These are phyloP conservation scores for Cryptosporidium ryanae DNA, from an alignment of 169 alveolate species.

Conservation along the genomic window DNA sequence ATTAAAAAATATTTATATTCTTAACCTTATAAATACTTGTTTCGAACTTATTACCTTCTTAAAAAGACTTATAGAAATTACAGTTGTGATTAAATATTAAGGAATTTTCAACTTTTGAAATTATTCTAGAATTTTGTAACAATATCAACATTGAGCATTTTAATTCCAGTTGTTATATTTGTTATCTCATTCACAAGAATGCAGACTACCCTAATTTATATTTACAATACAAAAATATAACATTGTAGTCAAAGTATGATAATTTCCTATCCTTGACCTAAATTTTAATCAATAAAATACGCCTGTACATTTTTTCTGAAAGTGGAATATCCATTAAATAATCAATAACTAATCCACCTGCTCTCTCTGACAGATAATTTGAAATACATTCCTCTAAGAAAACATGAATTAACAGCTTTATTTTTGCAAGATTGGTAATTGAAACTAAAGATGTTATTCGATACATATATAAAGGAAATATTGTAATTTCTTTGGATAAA, in stretches of 20 bases:
- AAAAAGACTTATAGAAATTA: not conserved
- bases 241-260: not conserved
- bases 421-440: not conserved
- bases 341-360: conserved; percentile 7
- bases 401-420: not conserved
- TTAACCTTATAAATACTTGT: not conserved
- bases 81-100: not conserved
- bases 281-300: not conserved
- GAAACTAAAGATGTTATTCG: not conserved
- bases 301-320: not conserved
- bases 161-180: not conserved
- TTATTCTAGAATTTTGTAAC: conserved; percentile 26
- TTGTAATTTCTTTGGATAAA: conserved; percentile 5
- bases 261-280: not conserved
- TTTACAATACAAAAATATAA: conserved; percentile 15
- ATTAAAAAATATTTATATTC: not conserved
- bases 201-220: not conserved
- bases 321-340: conserved; percentile 30
- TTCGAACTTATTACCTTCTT: not conserved
- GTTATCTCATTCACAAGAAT: not conserved
- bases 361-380: conserved; percentile 25
- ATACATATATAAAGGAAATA: conserved; percentile 7
- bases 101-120: conserved; percentile 41
- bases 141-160: not conserved
- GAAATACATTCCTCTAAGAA: conserved; percentile 39